Percentiles rank a stretch among this genome's conserved stretches.
Evolutionary conservation across 176 grass and related monocot genomes (phyloP).

Genomic region (Carex pumila): DNA sequence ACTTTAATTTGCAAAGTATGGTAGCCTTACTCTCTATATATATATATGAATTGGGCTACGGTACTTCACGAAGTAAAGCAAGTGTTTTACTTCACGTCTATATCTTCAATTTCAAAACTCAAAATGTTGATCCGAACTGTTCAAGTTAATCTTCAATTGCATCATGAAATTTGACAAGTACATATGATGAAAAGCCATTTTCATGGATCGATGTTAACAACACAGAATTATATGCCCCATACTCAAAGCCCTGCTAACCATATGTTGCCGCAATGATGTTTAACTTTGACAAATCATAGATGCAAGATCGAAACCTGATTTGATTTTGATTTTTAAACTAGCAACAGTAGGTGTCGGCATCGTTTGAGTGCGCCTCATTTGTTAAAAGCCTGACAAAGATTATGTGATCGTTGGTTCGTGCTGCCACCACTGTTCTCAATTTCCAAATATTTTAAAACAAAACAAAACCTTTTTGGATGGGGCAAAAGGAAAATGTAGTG

Average conservation of each 20-base stretch:
- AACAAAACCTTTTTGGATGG: background rate
- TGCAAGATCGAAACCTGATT: background rate
- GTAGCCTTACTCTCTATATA: no score
- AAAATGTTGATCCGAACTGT: no score
- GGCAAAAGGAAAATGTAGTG: background rate
- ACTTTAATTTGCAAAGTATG: no score
- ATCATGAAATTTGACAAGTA: background rate
- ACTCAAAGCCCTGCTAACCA: background rate
- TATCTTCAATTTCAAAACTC: no score
- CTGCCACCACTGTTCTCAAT: background rate
- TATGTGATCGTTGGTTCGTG: conserved; percentile 2
- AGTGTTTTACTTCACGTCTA: no score
- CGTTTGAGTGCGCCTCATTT: conserved; percentile 9
- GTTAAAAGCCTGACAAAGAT: conserved; percentile 5
- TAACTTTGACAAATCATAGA: conserved; percentile 6
- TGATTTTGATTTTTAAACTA: background rate
- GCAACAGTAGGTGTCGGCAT: background rate
- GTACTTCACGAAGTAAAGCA: no score
- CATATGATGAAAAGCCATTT: background rate
- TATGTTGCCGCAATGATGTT: background rate
- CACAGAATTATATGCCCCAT: background rate
- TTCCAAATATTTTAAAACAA: background rate
- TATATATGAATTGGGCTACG: no score
- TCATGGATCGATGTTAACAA: background rate
- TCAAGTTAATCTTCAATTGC: no score